Percentiles rank a stretch among this genome's conserved stretches.
These are phyloP conservation scores for Lonicera japonica DNA, from an alignment of 129 eudicot species.

Conservation along the genomic window DNA sequence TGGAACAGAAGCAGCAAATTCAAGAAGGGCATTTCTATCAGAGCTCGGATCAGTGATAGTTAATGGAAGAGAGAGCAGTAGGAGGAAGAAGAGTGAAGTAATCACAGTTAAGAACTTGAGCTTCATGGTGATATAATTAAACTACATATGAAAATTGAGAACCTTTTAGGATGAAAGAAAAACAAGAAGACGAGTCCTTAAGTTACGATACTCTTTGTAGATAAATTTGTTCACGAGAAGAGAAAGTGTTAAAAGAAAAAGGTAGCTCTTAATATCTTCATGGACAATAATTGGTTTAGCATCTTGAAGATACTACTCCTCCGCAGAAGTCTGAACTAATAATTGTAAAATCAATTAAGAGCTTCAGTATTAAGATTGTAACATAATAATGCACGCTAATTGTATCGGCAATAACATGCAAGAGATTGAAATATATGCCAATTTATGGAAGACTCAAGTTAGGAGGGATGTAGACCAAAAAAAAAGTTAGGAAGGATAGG, in stretches of 20 bases:
- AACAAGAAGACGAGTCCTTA: background rate
- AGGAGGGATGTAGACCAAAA: too few relatives aligned
- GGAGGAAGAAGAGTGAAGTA: background rate
- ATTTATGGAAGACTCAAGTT: too few relatives aligned
- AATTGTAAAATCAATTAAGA: background rate
- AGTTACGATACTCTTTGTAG: background rate
- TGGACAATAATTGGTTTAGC: background rate
- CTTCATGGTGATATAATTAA: background rate
- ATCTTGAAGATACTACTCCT: too few relatives aligned
- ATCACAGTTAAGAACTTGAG: background rate
- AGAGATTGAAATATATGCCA: too few relatives aligned
- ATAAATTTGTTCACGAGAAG: background rate
- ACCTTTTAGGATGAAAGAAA: constrained; percentile 1
- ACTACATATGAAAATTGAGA: background rate
- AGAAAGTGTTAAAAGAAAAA: background rate
- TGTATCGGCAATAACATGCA: too few relatives aligned
- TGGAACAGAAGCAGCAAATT: constrained; percentile 5
- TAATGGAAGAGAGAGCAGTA: background rate
- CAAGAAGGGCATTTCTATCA: constrained; percentile 8
- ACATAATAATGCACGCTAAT: too few relatives aligned
- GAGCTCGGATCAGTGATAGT: constrained; percentile 2
- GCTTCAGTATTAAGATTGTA: background rate
- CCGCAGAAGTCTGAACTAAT: too few relatives aligned
- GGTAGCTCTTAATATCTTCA: background rate
- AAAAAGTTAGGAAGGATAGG: too few relatives aligned